A percentile compares a stretch with the other conserved stretches of the same genome.
phyloP scores from a whole-genome alignment of 2,329 filamentous ascomycete genomes.

The Nigrograna mackinnonii region DNA sequence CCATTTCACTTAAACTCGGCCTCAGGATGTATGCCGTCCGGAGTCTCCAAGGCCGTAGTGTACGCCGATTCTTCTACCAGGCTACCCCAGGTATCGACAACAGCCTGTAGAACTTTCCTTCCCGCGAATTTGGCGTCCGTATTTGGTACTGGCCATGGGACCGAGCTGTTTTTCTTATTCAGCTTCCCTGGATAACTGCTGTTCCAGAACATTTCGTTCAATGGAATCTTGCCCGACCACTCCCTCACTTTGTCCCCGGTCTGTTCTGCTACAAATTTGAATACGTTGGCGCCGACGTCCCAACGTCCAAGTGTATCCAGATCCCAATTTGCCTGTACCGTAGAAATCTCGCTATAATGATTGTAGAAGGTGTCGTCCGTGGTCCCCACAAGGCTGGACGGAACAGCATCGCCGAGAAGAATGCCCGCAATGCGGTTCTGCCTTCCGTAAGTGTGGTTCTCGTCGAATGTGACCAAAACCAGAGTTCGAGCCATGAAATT shows the following conservation, averaged over 20 bases:
- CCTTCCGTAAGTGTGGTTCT: constrained; percentile 69
- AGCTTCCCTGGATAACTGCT: constrained; percentile 33
- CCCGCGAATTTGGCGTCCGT: constrained; percentile 26
- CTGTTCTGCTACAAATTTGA: constrained; percentile 33
- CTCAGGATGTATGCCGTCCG: constrained; percentile 38
- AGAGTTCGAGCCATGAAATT: constrained; percentile 78
- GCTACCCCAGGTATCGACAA: constrained; percentile 28
- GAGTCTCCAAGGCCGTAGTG: constrained; percentile 32
- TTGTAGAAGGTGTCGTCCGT: constrained; percentile 65
- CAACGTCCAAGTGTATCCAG: constrained; percentile 50
- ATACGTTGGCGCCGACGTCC: constrained; percentile 53
- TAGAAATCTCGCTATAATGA: constrained; percentile 51
- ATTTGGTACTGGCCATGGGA: constrained; percentile 34
- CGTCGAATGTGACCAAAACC: constrained; percentile 77
- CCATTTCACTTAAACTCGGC: constrained; percentile 25
- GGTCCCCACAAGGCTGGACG: constrained; percentile 65
- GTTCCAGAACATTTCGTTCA: constrained; percentile 37
- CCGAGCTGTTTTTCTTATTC: constrained; percentile 28
- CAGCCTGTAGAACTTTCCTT: constrained; percentile 25
- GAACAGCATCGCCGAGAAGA: constrained; percentile 75
- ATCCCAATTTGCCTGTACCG: constrained; percentile 51
- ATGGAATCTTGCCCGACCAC: constrained; percentile 28
- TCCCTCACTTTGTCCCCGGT: constrained; percentile 26
- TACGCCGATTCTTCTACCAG: constrained; percentile 26
- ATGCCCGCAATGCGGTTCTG: constrained; percentile 73